Conservation (phyloP, 495 filamentous ascomycete genomes). For the Penicillium diatomitis region DNA sequence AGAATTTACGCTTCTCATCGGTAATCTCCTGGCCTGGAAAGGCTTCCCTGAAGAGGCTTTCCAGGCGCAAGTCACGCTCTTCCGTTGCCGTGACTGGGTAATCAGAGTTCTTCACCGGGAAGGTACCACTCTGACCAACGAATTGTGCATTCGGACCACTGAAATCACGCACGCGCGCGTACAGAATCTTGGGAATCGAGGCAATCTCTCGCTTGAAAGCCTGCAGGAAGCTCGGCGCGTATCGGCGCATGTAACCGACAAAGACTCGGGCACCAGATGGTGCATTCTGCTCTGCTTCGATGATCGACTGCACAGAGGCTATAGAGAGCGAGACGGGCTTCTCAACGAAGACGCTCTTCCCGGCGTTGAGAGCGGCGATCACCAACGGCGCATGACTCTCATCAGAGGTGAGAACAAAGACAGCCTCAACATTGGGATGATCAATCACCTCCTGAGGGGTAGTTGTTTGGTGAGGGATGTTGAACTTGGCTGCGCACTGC, state of each 20-base stretch:
- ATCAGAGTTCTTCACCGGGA: conserved; percentile 26
- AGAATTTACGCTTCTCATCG: conserved; percentile 22
- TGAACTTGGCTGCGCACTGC: conserved; percentile 21
- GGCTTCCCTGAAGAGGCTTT: conserved; percentile 17
- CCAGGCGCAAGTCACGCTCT: conserved; percentile 11
- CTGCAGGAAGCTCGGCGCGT: conserved; percentile 33
- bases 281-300: conserved; percentile 27
- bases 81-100: conserved; percentile 13
- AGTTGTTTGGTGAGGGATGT: conserved; percentile 13
- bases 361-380: conserved; percentile 25
- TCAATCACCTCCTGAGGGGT: conserved; percentile 19
- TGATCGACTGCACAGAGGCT: conserved; percentile 20
- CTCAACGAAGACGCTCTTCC: conserved; percentile 40
- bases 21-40: conserved; percentile 12
- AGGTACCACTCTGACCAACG: conserved; percentile 41
- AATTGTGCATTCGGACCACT: conserved; percentile 38
- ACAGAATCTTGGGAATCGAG: conserved; percentile 27
- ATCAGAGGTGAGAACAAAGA: conserved; percentile 34
- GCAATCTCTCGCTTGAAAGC: conserved; percentile 33
- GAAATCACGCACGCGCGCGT: conserved; percentile 39
- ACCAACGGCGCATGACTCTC: conserved; percentile 31
- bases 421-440: conserved; percentile 31
- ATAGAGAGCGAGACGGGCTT: conserved; percentile 39
- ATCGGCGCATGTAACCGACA: conserved; percentile 46
- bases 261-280: conserved; percentile 27